These are phyloP conservation scores for Heterobasidion irregulare DNA, from an alignment of 1,284 basidiomycete genomes.

Conservation along the genomic window DNA sequence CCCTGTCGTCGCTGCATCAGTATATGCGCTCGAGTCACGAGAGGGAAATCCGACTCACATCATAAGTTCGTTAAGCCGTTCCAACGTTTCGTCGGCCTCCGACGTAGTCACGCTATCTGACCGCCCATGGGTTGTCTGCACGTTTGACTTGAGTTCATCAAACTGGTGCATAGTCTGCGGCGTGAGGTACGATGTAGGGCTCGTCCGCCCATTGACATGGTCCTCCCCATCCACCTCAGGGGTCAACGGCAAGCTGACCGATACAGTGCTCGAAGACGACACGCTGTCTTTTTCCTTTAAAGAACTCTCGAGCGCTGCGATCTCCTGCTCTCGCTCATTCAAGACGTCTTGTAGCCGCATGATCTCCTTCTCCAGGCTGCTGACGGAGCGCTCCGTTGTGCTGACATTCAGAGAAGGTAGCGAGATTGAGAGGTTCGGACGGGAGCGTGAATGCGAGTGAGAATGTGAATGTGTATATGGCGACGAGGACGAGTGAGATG, in stretches of 20 bases:
- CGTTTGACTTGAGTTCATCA: conserved; percentile 56
- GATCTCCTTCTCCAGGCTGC: conserved; percentile 86
- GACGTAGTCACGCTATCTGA: conserved; percentile 23
- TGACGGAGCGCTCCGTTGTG: conserved; percentile 60
- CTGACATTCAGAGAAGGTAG: conserved; percentile 32
- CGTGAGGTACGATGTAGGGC: conserved; percentile 31
- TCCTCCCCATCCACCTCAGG: conserved; percentile 9
- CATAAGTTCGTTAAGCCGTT: conserved; percentile 81
- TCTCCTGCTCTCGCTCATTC: conserved; percentile 83
- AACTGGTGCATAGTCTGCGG: conserved; percentile 65
- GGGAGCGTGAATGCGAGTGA: conserved; percentile 19
- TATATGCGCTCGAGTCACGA: conserved; percentile 6
- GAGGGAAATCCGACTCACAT: conserved; percentile 37
- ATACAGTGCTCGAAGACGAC: conserved; percentile 10
- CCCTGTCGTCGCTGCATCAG: conserved; percentile 33
- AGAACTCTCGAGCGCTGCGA: conserved; percentile 64
- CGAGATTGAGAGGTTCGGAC: conserved; percentile 58
- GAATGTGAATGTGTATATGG: too few relatives aligned
- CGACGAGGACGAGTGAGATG: neutral
- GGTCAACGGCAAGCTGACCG: conserved; percentile 7
- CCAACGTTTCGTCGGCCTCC: conserved; percentile 62
- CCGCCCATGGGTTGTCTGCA: conserved; percentile 30
- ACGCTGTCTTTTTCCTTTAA: conserved; percentile 40
- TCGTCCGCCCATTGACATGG: conserved; percentile 19
- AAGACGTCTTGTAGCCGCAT: conserved; percentile 86